Evolutionary conservation across 2,329 filamentous ascomycete species (phyloP), one percentile per base, ranked within the genome.

Genomic region (Penicillium thymicola): DNA sequence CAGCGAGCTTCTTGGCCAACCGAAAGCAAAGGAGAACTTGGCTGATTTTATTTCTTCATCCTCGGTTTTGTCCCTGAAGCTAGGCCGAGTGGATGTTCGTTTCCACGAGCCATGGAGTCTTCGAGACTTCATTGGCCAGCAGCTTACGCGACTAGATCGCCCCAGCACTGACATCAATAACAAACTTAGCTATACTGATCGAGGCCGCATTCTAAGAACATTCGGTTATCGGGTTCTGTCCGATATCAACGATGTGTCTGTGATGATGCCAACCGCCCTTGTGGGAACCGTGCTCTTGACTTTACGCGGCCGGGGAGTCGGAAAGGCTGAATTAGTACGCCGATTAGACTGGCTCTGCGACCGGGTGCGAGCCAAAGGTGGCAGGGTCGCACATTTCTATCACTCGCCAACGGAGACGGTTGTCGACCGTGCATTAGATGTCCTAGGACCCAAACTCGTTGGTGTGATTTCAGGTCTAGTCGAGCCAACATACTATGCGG

Each of bases 101-200:
- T 99, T 99, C 74, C 91, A 97, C 67, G 89, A 97, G 70, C 93
- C 94, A 0, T 99, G 94, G 94, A 96, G 91, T 67, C 73, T 99
- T 47, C 82, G 89, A 16, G 82, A 83, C 10, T 99, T 96, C 70
- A 84, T 99, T 45, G 82, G 87, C 51, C 85, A 90, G 50, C 92
- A 97, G 70, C 79, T 90, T 38, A 78, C 80, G 1, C 81, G 84
- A 16, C 80, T 84, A 1, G 74, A 77, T 2, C 58, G 62, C 25
- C 65, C 72, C 66, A 57, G 70, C 69, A 38, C 73, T 62, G 61
- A 69, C 63, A 59, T 69, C 67, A 55, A 72, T 67, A 59, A 68
- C 67, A 68, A 69, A 45, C 75, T 81, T 34, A 78, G 78, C 43
- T 75, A 81, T 5, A 76, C 80, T 1, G 78, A 87, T 13, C 82